Evolutionary conservation across 768 basidiomycete genomes (phyloP), one percentile per base, ranked within the genome.

Genomic region (Hygrophorus russula): DNA sequence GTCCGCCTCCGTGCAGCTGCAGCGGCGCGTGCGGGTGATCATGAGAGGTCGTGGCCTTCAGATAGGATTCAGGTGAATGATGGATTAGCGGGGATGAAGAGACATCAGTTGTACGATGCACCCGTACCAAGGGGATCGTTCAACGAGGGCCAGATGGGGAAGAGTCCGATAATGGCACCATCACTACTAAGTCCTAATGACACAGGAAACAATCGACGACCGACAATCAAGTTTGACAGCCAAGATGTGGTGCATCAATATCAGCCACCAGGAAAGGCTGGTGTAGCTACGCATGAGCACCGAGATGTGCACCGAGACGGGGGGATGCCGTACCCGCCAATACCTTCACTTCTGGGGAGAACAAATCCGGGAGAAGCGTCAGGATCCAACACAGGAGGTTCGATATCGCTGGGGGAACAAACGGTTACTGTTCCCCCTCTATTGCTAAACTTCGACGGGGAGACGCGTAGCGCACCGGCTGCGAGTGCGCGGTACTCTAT

Each of bases 71-170:
- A 48, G 60, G 10, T 47, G 46, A 27, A 42, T 53, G 68, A 69
- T 36, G 29, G 32, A 13, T 45, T 75, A 42, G 59, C 63, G 5
- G 76, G 78, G 28, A 54, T 93, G 52, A 72, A 76, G 49, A 70
- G 92, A 15, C 90, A 89, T 55, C 82, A 92, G 51, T 69, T 97
- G 5, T 92, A 89, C 56, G 93, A 97, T 56, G 76, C 82, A 9
- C 93, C 93, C 2, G 74, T 96, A 55, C 82, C 85, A 31, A 43
- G 55, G 48, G 63, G 70, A 47, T 56, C 60, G 24, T 60, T 64
- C 24, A 7, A 3, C 24, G 24, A 24, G 20, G 71, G 75, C 18
- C 61, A 65, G 2, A 62, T 64, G 55, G 46, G 58, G 41, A 35
- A 36, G 20, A 42, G 40, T 19, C 46, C 50, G n/a, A 49, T 45